A percentile compares a stretch with the other conserved stretches of the same genome.
phyloP scores from a whole-genome alignment of 352 stramenopile species.

The Globisporangium nagaii region DNA sequence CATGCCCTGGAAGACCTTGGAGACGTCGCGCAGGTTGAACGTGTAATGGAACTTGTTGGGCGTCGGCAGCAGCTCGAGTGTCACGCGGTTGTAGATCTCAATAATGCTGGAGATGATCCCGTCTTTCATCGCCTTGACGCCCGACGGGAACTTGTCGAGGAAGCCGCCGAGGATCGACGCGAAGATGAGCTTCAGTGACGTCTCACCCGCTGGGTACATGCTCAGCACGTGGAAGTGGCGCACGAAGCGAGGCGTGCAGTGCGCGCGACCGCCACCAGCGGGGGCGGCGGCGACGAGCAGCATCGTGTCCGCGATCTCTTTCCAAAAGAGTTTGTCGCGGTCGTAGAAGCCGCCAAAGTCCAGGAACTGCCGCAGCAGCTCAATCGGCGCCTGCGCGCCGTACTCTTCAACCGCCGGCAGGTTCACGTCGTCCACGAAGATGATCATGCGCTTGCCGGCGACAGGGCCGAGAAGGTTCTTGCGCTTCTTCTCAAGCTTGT shows the following conservation, averaged over 20 bases:
- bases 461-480: conserved; percentile 92
- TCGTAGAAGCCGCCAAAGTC: conserved; percentile 96
- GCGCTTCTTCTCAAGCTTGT: conserved; percentile 93
- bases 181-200: conserved; percentile 92
- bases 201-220: conserved; percentile 86
- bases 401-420: conserved; percentile 93
- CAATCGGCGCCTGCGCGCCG: conserved; percentile 91
- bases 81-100: conserved; percentile 93
- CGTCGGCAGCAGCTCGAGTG: conserved; percentile 88
- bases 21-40: conserved; percentile 95
- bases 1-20: conserved; percentile 95
- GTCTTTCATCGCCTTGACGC: conserved; percentile 76
- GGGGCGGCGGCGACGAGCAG: conserved; percentile 88
- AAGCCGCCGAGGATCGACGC: conserved; percentile 92
- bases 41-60: conserved; percentile 93
- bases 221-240: conserved; percentile 95
- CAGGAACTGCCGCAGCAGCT: conserved; percentile 92
- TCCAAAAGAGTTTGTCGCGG: conserved; percentile 96
- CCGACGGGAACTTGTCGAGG: conserved; percentile 80
- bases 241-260: conserved; percentile 91
- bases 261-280: conserved; percentile 78
- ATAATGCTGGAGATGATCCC: conserved; percentile 88
- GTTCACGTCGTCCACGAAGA: conserved; percentile 97
- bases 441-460: conserved; percentile 81
- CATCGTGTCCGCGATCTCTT: conserved; percentile 93